These are phyloP conservation scores for Quillaja saponaria DNA, from an alignment of 306 rosid species.

Conservation along the genomic window DNA sequence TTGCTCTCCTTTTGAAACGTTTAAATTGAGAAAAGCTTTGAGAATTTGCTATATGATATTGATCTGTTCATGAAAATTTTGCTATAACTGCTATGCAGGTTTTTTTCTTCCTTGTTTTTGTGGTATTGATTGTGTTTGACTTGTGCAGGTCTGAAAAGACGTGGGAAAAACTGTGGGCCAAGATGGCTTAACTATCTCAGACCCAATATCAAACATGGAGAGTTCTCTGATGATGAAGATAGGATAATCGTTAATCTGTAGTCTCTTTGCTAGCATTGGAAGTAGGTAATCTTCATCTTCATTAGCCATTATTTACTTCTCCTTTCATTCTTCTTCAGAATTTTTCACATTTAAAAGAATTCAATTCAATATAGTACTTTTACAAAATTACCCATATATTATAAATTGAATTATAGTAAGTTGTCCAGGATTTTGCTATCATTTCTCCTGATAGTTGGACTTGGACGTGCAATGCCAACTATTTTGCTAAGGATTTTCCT, in stretches of 20 bases:
- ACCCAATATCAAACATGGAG: constrained; percentile 89
- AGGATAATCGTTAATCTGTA: constrained; percentile 65
- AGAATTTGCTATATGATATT: background rate
- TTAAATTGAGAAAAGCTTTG: background rate
- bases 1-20: background rate
- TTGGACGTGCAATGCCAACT: too few species aligned
- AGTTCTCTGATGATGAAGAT: constrained; percentile 86
- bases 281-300: constrained; percentile 60
- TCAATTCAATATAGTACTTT: too few species aligned
- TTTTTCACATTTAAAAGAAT: background rate
- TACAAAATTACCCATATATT: too few species aligned
- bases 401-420: too few species aligned
- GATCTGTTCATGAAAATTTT: background rate
- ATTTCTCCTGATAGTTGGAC: too few species aligned
- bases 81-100: background rate
- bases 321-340: background rate
- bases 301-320: background rate
- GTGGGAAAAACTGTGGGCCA: constrained; percentile 92
- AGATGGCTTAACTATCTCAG: constrained; percentile 97
- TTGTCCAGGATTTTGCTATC: too few species aligned
- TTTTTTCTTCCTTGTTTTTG: constrained; percentile 3
- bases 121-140: constrained; percentile 23
- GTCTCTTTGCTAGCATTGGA: constrained; percentile 84
- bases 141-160: constrained; percentile 74
- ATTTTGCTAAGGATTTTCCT: too few species aligned